A percentile compares a stretch with the other conserved stretches of the same genome.
phyloP scores from a whole-genome alignment of 495 filamentous ascomycete genomes.

The Glutinoglossum americanum region DNA sequence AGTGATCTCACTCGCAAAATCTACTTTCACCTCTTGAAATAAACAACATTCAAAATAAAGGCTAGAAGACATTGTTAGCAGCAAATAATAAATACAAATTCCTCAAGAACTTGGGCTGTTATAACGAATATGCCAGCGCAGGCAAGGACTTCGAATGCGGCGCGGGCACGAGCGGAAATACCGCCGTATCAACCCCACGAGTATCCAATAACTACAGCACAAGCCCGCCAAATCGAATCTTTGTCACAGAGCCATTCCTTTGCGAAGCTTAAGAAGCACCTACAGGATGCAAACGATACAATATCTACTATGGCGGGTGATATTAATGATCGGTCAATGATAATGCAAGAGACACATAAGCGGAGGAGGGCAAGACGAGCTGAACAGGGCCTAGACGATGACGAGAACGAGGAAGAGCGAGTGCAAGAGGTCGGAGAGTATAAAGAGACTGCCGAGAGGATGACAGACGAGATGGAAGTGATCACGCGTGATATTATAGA shows the following conservation, averaged over 20 bases:
- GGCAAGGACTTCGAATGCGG: not conserved
- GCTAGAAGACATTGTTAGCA: not conserved
- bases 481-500: constrained; percentile 1
- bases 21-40: not conserved
- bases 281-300: not conserved
- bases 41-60: not conserved
- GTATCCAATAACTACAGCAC: not conserved
- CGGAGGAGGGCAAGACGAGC: not conserved
- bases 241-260: constrained; percentile 2
- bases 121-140: not conserved
- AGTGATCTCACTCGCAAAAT: not conserved
- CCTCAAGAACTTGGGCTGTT: not conserved
- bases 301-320: constrained; percentile 5
- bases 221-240: not conserved
- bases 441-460: not conserved
- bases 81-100: not conserved
- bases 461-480: constrained; percentile 1
- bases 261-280: constrained; percentile 3
- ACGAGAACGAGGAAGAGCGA: constrained; percentile 1
- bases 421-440: not conserved
- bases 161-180: not conserved
- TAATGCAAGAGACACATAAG: not conserved
- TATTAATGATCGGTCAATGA: constrained; percentile 4
- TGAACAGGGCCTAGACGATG: not conserved
- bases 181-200: constrained; percentile 1